phyloP scores from a whole-genome alignment of 75 land plant genomes.

The Selaginella moellendorffii region DNA sequence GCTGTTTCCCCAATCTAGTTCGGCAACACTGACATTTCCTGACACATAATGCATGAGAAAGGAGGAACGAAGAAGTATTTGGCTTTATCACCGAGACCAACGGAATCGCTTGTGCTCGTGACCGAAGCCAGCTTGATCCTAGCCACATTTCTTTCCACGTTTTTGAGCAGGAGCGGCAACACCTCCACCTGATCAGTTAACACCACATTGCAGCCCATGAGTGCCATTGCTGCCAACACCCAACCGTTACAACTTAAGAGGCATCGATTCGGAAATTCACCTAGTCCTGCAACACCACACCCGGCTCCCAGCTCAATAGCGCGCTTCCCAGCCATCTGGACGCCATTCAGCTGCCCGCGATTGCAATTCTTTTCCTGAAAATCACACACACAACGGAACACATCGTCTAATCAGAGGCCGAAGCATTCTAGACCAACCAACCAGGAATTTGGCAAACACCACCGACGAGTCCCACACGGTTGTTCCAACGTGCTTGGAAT shows the following conservation, averaged over 20 bases:
- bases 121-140: constrained; percentile 42
- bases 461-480: constrained; percentile 97
- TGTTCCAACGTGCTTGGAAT: constrained; percentile 88
- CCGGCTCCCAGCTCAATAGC: constrained; percentile 97
- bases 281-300: constrained; percentile 94
- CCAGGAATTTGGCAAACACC: constrained; percentile 88
- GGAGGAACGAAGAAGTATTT: neutral
- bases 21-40: constrained; percentile 67
- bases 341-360: constrained; percentile 50
- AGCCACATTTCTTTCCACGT: constrained; percentile 69
- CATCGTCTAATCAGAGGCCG: constrained; percentile 27
- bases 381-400: constrained; percentile 50
- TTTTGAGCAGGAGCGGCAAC: constrained; percentile 66
- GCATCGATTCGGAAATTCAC: constrained; percentile 80
- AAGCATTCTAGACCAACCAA: constrained; percentile 11
- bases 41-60: neutral
- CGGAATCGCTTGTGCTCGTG: constrained; percentile 29
- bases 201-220: constrained; percentile 79
- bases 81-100: constrained; percentile 1
- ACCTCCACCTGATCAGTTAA: constrained; percentile 87
- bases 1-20: constrained; percentile 81
- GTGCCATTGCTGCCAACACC: constrained; percentile 59
- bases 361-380: constrained; percentile 87
- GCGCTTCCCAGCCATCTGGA: constrained; percentile 74
- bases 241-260: constrained; percentile 68